Evolutionary conservation across 257 asterid genomes (phyloP).

Genomic region (Petrea volubilis): DNA sequence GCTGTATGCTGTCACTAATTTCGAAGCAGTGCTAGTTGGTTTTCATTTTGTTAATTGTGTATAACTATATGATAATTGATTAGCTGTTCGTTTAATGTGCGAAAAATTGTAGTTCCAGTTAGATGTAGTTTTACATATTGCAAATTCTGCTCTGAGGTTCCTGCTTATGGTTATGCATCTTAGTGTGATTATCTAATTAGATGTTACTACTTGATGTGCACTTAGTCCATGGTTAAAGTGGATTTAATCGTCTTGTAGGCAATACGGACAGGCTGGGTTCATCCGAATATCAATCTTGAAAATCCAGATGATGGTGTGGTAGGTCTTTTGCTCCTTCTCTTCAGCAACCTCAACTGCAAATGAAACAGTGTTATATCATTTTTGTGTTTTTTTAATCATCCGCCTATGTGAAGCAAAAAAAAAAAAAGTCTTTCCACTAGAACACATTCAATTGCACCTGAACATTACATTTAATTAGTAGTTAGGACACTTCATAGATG

Average conservation of each 20-base stretch:
- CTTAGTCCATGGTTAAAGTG: constrained; percentile 13
- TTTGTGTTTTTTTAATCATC: neutral
- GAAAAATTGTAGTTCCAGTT: neutral
- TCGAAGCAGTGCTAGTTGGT: constrained; percentile 8
- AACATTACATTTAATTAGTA: constrained; percentile 7
- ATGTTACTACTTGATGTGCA: constrained; percentile 12
- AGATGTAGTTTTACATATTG: neutral
- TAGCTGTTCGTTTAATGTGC: neutral
- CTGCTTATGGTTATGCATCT: neutral
- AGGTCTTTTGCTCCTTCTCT: constrained; percentile 30
- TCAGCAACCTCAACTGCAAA: constrained; percentile 7
- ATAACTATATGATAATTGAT: neutral
- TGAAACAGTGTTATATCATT: neutral
- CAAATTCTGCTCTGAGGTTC: neutral
- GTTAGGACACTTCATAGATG: neutral
- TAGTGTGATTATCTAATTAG: constrained; percentile 10
- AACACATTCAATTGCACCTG: neutral
- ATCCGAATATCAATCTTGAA: constrained; percentile 95
- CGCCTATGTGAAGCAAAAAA: neutral
- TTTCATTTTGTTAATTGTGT: constrained; percentile 4
- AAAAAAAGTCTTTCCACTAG: neutral
- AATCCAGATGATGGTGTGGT: constrained; percentile 94
- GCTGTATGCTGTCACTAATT: constrained; percentile 1
- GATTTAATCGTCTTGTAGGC: constrained; percentile 57
- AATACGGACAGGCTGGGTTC: constrained; percentile 91